These are phyloP conservation scores for Xerocomus brunneocitrinus DNA, from an alignment of 768 basidiomycete species.

Conservation along the genomic window DNA sequence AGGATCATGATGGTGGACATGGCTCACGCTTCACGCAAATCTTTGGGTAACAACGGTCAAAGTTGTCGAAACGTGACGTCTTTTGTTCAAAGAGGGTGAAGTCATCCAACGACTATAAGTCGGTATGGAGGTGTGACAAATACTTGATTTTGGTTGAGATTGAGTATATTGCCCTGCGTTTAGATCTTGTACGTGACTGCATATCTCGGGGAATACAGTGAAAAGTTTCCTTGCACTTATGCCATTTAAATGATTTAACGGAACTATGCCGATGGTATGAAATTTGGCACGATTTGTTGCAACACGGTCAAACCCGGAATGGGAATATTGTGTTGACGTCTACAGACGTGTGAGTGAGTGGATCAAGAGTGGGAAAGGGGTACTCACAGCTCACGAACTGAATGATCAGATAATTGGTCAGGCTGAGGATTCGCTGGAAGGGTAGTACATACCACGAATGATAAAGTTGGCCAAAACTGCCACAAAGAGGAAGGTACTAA, in stretches of 20 bases:
- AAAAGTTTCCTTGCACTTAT: not conserved
- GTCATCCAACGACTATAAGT: too few species aligned
- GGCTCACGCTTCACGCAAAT: too few species aligned
- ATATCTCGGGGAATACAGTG: not conserved
- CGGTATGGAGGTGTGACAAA: not conserved
- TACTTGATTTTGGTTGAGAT: not conserved
- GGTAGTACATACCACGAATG: constrained; percentile 62
- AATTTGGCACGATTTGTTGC: constrained; percentile 18
- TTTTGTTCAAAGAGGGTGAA: too few species aligned
- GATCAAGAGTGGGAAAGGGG: not conserved
- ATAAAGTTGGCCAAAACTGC: constrained; percentile 88
- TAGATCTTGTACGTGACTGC: not conserved
- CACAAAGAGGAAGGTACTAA: constrained; percentile 79
- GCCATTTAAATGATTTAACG: not conserved
- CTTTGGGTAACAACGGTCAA: too few species aligned
- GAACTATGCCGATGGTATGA: constrained; percentile 14
- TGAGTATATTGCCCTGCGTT: not conserved
- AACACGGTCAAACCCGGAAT: constrained; percentile 28
- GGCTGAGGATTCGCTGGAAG: not conserved
- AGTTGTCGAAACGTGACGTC: too few species aligned
- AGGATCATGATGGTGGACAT: not conserved
- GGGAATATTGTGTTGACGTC: constrained; percentile 26
- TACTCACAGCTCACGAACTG: constrained; percentile 60
- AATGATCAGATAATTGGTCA: constrained; percentile 1
- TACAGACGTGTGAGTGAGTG: constrained; percentile 4